Conservation (phyloP, 805 yeast genomes). For the Trichomonascus vanleenenianus region DNA sequence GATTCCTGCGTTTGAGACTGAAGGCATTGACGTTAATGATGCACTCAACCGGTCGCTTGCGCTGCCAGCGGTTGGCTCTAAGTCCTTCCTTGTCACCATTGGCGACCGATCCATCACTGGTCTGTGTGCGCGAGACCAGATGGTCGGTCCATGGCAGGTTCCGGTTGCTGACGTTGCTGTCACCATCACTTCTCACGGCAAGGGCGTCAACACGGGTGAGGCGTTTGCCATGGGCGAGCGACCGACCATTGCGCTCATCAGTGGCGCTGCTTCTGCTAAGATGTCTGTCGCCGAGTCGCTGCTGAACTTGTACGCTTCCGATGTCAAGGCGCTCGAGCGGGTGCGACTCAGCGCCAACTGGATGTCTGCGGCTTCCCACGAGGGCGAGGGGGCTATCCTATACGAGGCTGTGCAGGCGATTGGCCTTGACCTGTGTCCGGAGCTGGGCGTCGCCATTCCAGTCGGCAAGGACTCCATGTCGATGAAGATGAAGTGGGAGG, state of each 20-base stretch:
- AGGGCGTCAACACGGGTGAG: slow-evolving; percentile 79
- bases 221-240: slow-evolving; percentile 97
- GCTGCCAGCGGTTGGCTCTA: slow-evolving; percentile 91
- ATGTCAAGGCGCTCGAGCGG: slow-evolving; percentile 62
- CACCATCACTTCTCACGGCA: slow-evolving; percentile 84
- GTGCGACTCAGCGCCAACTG: slow-evolving; percentile 93
- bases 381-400: slow-evolving; percentile 90
- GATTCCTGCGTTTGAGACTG: slow-evolving; percentile 26
- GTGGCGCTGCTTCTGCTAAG: slow-evolving; percentile 87
- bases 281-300: slow-evolving; percentile 94
- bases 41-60: slow-evolving; percentile 77
- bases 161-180: slow-evolving; percentile 99
- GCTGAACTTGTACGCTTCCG: slow-evolving; percentile 83
- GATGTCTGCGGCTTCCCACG: slow-evolving; percentile 97
- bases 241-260: slow-evolving; percentile 81
- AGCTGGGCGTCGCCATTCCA: slow-evolving; percentile 83
- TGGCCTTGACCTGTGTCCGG: slow-evolving; percentile 91
- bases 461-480: slow-evolving; percentile 99
- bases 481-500: slow-evolving; percentile 94
- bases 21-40: slow-evolving; percentile 40
- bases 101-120: slow-evolving; percentile 99
- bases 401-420: slow-evolving; percentile 97
- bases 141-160: slow-evolving; percentile 99
- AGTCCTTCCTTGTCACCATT: slow-evolving; percentile 90
- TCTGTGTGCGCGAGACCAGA: slow-evolving; percentile 91